Conservation (phyloP, 352 stramenopile species). For the Phytopythium aichiense region DNA sequence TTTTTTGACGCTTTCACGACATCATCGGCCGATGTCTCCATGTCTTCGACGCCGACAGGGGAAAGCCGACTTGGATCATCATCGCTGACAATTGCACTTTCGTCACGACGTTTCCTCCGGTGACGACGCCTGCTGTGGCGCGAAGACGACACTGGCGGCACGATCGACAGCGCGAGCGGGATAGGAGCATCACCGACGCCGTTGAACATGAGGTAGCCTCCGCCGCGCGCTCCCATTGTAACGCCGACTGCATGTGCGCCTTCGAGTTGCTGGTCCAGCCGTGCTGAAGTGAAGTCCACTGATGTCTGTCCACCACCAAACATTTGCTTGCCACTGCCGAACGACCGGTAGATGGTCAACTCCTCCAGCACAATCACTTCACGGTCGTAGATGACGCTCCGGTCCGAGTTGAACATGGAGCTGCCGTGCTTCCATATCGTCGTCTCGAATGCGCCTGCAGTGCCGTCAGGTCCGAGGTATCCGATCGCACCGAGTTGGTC, state of each 20-base stretch:
- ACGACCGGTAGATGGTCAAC: slow-evolving; percentile 76
- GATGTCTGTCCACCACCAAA: slow-evolving; percentile 19
- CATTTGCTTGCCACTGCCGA: slow-evolving; percentile 56
- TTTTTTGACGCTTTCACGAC: slow-evolving; percentile 5
- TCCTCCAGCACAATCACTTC: slow-evolving; percentile 79
- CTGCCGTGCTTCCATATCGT: slow-evolving; percentile 82
- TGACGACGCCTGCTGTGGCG: slow-evolving; percentile 7
- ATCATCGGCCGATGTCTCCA: slow-evolving; percentile 9
- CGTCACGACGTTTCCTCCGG: neutral
- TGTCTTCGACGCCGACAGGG: neutral
- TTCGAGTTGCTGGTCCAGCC: slow-evolving; percentile 27
- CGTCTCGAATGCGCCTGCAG: slow-evolving; percentile 70
- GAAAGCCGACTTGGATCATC: neutral
- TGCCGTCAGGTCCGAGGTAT: slow-evolving; percentile 77
- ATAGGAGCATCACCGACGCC: slow-evolving; percentile 79
- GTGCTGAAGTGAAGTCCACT: slow-evolving; percentile 41
- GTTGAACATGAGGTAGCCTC: slow-evolving; percentile 87
- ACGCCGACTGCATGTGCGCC: slow-evolving; percentile 35
- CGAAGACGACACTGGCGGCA: slow-evolving; percentile 14
- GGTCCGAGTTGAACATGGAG: slow-evolving; percentile 81
- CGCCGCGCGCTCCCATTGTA: slow-evolving; percentile 41
- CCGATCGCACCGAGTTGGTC: slow-evolving; percentile 73
- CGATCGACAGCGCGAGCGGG: slow-evolving; percentile 68
- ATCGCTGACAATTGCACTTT: neutral
- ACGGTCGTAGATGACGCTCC: slow-evolving; percentile 68